A percentile compares a stretch with the other conserved stretches of the same genome.
These are phyloP conservation scores for Magnaporthiopsis incrustans DNA, from an alignment of 2,329 filamentous ascomycete genomes.

Conservation along the genomic window DNA sequence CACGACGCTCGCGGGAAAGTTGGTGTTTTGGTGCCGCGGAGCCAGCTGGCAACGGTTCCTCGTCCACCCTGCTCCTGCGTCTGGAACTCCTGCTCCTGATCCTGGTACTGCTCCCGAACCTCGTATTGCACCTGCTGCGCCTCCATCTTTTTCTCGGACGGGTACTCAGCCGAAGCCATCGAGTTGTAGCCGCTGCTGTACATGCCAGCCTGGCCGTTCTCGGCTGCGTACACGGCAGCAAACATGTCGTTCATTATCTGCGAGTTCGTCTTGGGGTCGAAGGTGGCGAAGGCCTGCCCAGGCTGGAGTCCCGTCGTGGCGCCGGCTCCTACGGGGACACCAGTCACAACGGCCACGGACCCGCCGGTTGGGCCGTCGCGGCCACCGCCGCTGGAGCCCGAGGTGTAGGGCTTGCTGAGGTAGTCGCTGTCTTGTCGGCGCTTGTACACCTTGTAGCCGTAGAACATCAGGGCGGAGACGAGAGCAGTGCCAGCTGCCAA, in stretches of 20 bases:
- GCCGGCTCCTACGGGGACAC: background rate
- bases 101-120: background rate
- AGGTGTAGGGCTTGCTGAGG: slow-evolving; percentile 1
- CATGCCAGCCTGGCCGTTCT: slow-evolving; percentile 1
- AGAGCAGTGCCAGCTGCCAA: slow-evolving; percentile 1
- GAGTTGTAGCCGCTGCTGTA: background rate
- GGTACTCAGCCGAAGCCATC: background rate
- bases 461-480: slow-evolving; percentile 2
- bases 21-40: background rate
- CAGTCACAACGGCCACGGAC: background rate
- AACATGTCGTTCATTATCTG: slow-evolving; percentile 14
- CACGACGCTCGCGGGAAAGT: background rate
- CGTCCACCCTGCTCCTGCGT: background rate
- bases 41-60: background rate
- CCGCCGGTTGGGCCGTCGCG: background rate
- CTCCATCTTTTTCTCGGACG: background rate
- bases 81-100: background rate
- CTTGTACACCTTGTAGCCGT: slow-evolving; percentile 5
- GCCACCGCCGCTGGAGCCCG: background rate
- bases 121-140: background rate
- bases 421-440: background rate
- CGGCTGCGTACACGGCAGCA: slow-evolving; percentile 6
- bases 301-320: background rate
- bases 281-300: slow-evolving; percentile 13
- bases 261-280: slow-evolving; percentile 22